A percentile compares a stretch with the other conserved stretches of the same genome.
These are phyloP conservation scores for Zancudomyces culisetae DNA, from an alignment of 371 early-diverging fungal species.

Conservation along the genomic window DNA sequence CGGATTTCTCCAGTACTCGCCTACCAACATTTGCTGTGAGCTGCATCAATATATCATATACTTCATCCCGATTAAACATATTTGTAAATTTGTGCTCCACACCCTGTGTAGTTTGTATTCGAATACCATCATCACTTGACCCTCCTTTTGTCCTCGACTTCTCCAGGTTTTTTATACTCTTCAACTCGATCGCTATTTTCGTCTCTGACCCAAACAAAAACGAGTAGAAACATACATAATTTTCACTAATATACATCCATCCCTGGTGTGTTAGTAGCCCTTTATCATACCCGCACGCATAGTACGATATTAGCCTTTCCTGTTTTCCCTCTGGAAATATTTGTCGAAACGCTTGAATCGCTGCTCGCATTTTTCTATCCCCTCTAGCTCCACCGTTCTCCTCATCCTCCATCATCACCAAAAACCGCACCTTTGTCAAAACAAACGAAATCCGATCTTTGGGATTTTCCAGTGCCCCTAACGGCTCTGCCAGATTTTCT, in stretches of 20 bases:
- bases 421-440: conserved; percentile 69
- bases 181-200: conserved; percentile 69
- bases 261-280: conserved; percentile 78
- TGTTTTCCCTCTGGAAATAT: conserved; percentile 60
- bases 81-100: conserved; percentile 72
- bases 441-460: conserved; percentile 67
- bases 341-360: conserved; percentile 76
- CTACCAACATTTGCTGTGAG: conserved; percentile 74
- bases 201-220: conserved; percentile 85
- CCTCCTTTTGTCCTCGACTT: conserved; percentile 79
- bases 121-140: conserved; percentile 71
- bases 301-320: conserved; percentile 84
- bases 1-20: conserved; percentile 58
- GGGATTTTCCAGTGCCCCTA: conserved; percentile 50
- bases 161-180: conserved; percentile 66
- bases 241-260: conserved; percentile 89
- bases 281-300: conserved; percentile 74
- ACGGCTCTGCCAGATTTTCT: conserved; percentile 48
- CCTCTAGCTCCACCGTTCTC: conserved; percentile 5
- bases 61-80: conserved; percentile 86
- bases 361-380: conserved; percentile 41
- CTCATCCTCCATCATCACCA: conserved; percentile 61
- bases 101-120: conserved; percentile 45
- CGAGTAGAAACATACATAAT: conserved; percentile 84
- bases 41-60: conserved; percentile 76